Percentiles rank a stretch among this genome's conserved stretches.
These are phyloP conservation scores for Aschersonia sp. DNA, from an alignment of 2,329 filamentous ascomycete species.

Conservation along the genomic window DNA sequence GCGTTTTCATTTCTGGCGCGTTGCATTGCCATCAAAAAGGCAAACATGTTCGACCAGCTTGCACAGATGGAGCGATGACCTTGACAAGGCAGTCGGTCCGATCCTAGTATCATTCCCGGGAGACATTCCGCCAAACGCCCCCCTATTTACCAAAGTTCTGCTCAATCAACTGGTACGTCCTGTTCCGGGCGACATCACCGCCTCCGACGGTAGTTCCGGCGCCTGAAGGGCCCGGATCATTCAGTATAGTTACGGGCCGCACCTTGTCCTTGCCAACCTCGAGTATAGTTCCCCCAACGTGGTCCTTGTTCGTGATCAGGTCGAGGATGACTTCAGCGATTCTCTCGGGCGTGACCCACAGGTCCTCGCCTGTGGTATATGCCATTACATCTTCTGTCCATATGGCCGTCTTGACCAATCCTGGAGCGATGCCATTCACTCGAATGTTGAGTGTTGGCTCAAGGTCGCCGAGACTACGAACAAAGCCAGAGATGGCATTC, in stretches of 20 bases:
- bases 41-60: too few species aligned
- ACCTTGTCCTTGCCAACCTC: conserved; percentile 3
- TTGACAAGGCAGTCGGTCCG: too few species aligned
- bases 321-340: conserved; percentile 21
- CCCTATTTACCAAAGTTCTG: conserved; percentile 2
- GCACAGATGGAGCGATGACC: too few species aligned
- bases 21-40: too few species aligned
- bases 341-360: conserved; percentile 19
- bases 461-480: conserved; percentile 16
- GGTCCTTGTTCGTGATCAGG: conserved; percentile 13
- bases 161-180: neutral
- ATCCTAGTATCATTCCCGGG: too few species aligned
- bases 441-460: conserved; percentile 13
- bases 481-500: conserved; percentile 13
- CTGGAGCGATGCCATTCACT: conserved; percentile 22
- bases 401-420: conserved; percentile 20
- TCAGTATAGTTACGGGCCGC: conserved; percentile 2
- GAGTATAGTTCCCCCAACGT: conserved; percentile 10
- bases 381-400: conserved; percentile 22
- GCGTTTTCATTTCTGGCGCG: too few species aligned
- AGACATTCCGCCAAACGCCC: neutral
- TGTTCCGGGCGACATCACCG: neutral
- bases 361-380: conserved; percentile 12
- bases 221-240: conserved; percentile 4
- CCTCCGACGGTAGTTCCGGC: neutral